A percentile compares a stretch with the other conserved stretches of the same genome.
These are phyloP conservation scores for Crithidia bombi DNA, from an alignment of 208 protist species.

Conservation along the genomic window DNA sequence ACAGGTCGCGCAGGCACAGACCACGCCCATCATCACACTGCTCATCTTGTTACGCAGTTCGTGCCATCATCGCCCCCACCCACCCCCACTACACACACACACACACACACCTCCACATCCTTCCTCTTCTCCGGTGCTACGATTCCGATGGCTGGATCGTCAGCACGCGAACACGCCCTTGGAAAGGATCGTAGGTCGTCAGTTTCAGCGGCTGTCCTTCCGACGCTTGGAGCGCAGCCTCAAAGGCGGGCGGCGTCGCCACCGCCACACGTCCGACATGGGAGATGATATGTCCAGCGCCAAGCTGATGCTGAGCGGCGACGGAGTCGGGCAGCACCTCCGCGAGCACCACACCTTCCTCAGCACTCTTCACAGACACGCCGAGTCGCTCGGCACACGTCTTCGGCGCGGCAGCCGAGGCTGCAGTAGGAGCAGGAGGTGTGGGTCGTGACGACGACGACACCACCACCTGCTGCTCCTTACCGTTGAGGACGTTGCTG, in stretches of 20 bases:
- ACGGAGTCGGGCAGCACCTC: conserved; percentile 34
- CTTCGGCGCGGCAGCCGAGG: not conserved
- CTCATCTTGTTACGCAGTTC: not conserved
- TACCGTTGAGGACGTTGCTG: not conserved
- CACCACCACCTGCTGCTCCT: not conserved
- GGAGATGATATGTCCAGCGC: conserved; percentile 52
- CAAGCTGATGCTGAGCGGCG: conserved; percentile 31
- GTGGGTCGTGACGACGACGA: not conserved
- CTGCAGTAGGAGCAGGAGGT: not conserved
- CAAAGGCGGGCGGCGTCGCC: conserved; percentile 28
- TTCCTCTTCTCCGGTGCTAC: too few species aligned
- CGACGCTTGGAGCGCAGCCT: conserved; percentile 29
- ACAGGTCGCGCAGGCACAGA: not conserved
- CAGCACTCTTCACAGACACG: conserved; percentile 23
- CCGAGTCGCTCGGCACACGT: conserved; percentile 35
- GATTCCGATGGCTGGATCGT: conserved; percentile 18
- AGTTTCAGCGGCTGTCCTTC: conserved; percentile 37
- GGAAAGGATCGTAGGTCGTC: conserved; percentile 58
- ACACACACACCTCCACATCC: too few species aligned
- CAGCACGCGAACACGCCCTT: conserved; percentile 45
- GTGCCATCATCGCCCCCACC: too few species aligned
- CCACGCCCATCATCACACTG: too few species aligned
- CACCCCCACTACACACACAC: too few species aligned
- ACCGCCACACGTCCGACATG: conserved; percentile 50
- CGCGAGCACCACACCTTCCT: conserved; percentile 52